Percentiles rank a stretch among this genome's conserved stretches.
phyloP scores from a whole-genome alignment of 257 asterid species.

The Eustoma russellianum region DNA sequence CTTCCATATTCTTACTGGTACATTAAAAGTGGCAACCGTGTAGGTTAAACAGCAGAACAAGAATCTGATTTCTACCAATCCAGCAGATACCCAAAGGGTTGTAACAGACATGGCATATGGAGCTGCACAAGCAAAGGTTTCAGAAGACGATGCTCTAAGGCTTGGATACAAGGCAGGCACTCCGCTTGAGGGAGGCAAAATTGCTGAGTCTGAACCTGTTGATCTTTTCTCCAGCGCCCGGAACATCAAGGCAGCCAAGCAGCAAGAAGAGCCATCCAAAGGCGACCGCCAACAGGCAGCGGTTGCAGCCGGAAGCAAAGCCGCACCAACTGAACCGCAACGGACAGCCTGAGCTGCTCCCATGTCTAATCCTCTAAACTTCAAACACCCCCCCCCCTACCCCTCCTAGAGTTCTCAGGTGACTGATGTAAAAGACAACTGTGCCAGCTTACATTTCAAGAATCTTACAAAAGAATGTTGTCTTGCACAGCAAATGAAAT shows the following conservation, averaged over 20 bases:
- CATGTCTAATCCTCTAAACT: no score
- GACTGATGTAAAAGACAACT: no score
- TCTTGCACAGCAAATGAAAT: no score
- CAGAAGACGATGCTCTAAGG: slow-evolving; percentile 45
- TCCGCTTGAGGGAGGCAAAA: slow-evolving; percentile 40
- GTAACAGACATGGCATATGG: slow-evolving; percentile 25
- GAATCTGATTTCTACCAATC: not conserved
- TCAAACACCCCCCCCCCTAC: no score
- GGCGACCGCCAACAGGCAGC: not conserved
- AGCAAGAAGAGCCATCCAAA: not conserved
- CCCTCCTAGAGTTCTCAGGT: no score
- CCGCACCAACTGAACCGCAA: not conserved
- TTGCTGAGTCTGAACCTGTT: slow-evolving; percentile 29
- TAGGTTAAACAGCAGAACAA: no score
- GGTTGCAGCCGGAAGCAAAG: not conserved
- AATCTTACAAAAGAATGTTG: no score
- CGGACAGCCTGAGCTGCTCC: not conserved
- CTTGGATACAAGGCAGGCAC: slow-evolving; percentile 29
- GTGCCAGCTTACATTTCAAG: no score
- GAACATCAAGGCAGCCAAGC: slow-evolving; percentile 8
- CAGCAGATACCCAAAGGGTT: no score
- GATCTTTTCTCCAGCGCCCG: slow-evolving; percentile 27
- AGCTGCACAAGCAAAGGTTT: slow-evolving; percentile 36
- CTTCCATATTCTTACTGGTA: no score
- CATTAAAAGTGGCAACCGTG: no score